phyloP scores from a whole-genome alignment of 2,329 filamentous ascomycete genomes.

The Aplosporella prunicola region DNA sequence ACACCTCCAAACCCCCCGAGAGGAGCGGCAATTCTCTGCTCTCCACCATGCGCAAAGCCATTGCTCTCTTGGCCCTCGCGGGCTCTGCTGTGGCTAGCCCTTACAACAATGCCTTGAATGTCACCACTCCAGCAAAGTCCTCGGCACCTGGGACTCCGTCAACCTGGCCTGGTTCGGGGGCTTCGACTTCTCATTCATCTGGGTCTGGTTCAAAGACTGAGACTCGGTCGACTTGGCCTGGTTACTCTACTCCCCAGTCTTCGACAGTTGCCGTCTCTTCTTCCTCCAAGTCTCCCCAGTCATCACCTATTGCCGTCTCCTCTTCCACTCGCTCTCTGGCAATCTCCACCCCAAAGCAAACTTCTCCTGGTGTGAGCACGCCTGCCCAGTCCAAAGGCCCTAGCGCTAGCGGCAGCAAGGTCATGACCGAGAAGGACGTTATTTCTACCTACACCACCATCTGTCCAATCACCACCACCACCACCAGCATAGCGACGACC shows the following conservation, averaged over 20 bases:
- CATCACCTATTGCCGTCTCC: background rate
- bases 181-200: no score
- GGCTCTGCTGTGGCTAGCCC: slow-evolving; percentile 19
- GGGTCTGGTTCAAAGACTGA: no score
- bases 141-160: no score
- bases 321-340: background rate
- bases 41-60: slow-evolving; percentile 20
- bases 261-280: no score
- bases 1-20: slow-evolving; percentile 13
- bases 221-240: no score
- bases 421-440: slow-evolving; percentile 3
- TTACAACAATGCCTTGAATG: no score
- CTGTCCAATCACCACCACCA: slow-evolving; percentile 12
- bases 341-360: background rate
- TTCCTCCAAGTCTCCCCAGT: no score
- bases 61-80: slow-evolving; percentile 24
- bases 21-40: slow-evolving; percentile 12
- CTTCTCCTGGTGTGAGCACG: no score
- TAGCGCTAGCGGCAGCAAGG: background rate
- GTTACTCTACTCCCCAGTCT: no score
- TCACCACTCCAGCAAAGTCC: no score
- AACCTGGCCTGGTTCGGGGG: no score
- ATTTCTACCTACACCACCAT: slow-evolving; percentile 11
- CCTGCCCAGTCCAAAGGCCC: background rate
- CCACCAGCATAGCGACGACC: slow-evolving; percentile 10